Percentiles rank a stretch among this genome's conserved stretches.
Conservation (phyloP, 2,329 filamentous ascomycete genomes). For the Aspergillus pseudotamarii region DNA sequence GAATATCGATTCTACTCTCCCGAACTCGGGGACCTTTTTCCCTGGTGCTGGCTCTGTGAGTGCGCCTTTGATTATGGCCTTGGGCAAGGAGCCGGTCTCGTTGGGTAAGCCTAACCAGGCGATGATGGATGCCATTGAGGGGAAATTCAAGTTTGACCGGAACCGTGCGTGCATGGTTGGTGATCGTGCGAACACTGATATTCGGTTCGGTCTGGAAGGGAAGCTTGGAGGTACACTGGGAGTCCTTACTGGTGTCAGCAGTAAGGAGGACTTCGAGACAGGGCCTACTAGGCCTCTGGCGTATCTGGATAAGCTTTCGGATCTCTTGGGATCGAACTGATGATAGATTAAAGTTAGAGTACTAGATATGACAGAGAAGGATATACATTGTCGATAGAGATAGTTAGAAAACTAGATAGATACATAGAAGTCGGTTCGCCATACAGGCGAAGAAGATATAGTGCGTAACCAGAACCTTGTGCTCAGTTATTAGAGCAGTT, state of each 20-base stretch:
- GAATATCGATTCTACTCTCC: slow-evolving; percentile 88
- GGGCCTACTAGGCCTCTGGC: slow-evolving; percentile 73
- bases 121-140: slow-evolving; percentile 99
- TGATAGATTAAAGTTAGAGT: not conserved
- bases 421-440: not conserved
- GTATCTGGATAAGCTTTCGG: slow-evolving; percentile 82
- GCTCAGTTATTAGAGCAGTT: not conserved
- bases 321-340: slow-evolving; percentile 57
- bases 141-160: slow-evolving; percentile 87
- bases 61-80: slow-evolving; percentile 75
- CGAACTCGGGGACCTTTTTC: slow-evolving; percentile 79
- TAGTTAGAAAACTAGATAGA: slow-evolving; percentile 3
- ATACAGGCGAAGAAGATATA: not conserved
- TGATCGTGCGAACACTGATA: slow-evolving; percentile 91
- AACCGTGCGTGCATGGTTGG: slow-evolving; percentile 92
- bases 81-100: slow-evolving; percentile 69
- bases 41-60: slow-evolving; percentile 86
- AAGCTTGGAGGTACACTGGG: slow-evolving; percentile 87
- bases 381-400: not conserved
- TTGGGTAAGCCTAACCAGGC: slow-evolving; percentile 95
- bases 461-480: not conserved
- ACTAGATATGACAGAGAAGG: not conserved
- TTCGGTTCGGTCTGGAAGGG: slow-evolving; percentile 90
- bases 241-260: slow-evolving; percentile 84
- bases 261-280: slow-evolving; percentile 81